Base-by-base conservation (phyloP, 176 grass and related monocot species). In the Juncus inflexus region DNA sequence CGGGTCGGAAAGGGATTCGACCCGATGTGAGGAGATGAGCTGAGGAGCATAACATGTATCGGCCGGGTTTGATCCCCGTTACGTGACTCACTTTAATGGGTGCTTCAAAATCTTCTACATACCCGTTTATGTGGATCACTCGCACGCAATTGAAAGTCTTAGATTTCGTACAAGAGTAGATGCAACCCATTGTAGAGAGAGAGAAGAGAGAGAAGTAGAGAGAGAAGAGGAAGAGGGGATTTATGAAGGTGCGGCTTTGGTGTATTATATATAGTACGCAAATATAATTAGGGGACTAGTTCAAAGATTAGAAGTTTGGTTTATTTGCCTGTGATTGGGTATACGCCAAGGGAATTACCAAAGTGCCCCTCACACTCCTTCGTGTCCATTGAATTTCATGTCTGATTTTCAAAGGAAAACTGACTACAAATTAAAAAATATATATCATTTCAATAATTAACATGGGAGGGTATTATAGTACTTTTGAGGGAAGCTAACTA, bases 101-200 rank as follows among this genome's bases (percentile, higher is more conserved):
- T 4, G n/a, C 70, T 4, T 74, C 80, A 80, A 89, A 99, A 69
- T 92, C 88, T 83, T 99, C 83, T 5, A 89, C 77, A 74, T 92
- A 99, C 9, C 94, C 94, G 83, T 99, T 99, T 61, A 85, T 90
- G 83, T 99, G 94, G 71, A 99, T 88, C 8, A 99, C 88, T 2
- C 94, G 75, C 52, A 99, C 94, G 13, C 88, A 73, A 0, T 74
- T 52, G 67, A 81, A 96, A 15, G 79, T 60, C 5, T 39, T 65
- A 15, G 78, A 60, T 50, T 38, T 11, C 1, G 65, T 10, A 15
- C 65, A 69, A 2, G 87, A 80, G 49, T 79, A 66, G 19, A 14
- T 59, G 54, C 84, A 90, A 0, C 92, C 92, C 92, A 96, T 90
- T 14, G 9, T 0, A 45, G 65, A 39, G 39, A 52, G 8, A 28